phyloP scores from a whole-genome alignment of 2,329 filamentous ascomycete species.

The Fusarium brevicatenulatum region DNA sequence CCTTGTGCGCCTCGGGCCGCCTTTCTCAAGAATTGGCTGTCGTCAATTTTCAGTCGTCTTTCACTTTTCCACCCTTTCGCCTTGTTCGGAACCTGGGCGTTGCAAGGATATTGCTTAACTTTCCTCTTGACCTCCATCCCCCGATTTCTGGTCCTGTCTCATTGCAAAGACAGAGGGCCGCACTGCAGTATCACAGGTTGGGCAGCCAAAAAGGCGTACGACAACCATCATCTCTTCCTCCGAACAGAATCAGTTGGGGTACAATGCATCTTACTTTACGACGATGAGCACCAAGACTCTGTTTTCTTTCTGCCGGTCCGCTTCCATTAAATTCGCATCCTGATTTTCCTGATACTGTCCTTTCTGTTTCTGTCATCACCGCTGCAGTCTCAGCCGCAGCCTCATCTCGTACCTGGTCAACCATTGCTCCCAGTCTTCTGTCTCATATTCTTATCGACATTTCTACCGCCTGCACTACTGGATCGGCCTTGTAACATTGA shows the following conservation, averaged over 20 bases:
- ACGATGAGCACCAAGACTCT: constrained; percentile 66
- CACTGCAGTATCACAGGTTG: constrained; percentile 11
- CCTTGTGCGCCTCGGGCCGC: constrained; percentile 33
- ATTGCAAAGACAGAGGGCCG: constrained; percentile 24
- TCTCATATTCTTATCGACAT: constrained; percentile 30
- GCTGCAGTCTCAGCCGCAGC: constrained; percentile 35
- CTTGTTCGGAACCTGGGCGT: constrained; percentile 29
- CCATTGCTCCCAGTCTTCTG: constrained; percentile 25
- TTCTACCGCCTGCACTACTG: constrained; percentile 30
- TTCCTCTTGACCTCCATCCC: constrained; percentile 22
- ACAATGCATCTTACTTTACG: constrained; percentile 55
- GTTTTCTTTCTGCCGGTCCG: constrained; percentile 60
- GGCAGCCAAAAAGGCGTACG: constrained; percentile 32
- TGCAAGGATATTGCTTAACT: constrained; percentile 19
- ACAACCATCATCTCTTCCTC: constrained; percentile 24
- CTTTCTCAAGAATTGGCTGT: constrained; percentile 16
- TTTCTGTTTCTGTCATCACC: constrained; percentile 47
- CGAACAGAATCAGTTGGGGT: constrained; percentile 37
- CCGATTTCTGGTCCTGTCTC: constrained; percentile 27
- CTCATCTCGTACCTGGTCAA: constrained; percentile 33
- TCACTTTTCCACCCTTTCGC: constrained; percentile 15
- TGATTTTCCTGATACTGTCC: constrained; percentile 55
- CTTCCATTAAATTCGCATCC: constrained; percentile 64
- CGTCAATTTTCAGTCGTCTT: constrained; percentile 7
- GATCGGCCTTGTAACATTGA: constrained; percentile 38